Percentiles rank a stretch among this genome's conserved stretches.
These are phyloP conservation scores for Nannizziopsis arthrosporioides DNA, from an alignment of 2,329 filamentous ascomycete species.

Conservation along the genomic window DNA sequence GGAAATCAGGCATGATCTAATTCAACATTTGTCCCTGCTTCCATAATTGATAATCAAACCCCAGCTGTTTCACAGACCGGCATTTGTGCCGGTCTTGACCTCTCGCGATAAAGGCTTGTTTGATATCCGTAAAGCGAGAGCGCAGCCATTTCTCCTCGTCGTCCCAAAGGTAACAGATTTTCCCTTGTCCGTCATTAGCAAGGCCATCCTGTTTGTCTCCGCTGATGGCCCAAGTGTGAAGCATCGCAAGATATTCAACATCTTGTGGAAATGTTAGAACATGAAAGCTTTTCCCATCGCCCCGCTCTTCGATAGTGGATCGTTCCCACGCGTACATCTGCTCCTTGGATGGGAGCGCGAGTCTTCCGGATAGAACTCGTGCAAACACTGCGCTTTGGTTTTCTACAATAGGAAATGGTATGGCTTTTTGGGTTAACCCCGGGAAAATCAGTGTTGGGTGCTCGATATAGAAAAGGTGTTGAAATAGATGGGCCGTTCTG, in stretches of 20 bases:
- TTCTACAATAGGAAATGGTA: slow-evolving; percentile 76
- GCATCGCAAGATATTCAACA: slow-evolving; percentile 35
- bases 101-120: slow-evolving; percentile 55
- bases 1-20: background rate
- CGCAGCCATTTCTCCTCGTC: slow-evolving; percentile 62
- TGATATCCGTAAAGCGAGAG: slow-evolving; percentile 54
- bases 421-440: slow-evolving; percentile 64
- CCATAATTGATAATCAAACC: slow-evolving; percentile 47
- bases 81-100: slow-evolving; percentile 49
- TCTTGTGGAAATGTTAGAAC: slow-evolving; percentile 41
- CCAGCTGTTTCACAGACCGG: slow-evolving; percentile 58
- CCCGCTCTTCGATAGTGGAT: slow-evolving; percentile 30
- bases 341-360: slow-evolving; percentile 49
- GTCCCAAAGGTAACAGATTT: slow-evolving; percentile 60
- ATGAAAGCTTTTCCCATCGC: slow-evolving; percentile 43
- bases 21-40: slow-evolving; percentile 14
- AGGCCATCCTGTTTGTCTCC: slow-evolving; percentile 29
- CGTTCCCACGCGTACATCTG: slow-evolving; percentile 62
- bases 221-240: slow-evolving; percentile 34
- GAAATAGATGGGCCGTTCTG: slow-evolving; percentile 59
- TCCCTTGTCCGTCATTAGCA: slow-evolving; percentile 43
- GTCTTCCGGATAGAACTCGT: slow-evolving; percentile 60
- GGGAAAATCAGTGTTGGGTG: slow-evolving; percentile 71
- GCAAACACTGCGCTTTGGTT: slow-evolving; percentile 66
- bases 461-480: slow-evolving; percentile 64